A percentile compares a stretch with the other conserved stretches of the same genome.
phyloP scores from a whole-genome alignment of 1,284 basidiomycete species.

The Quambalaria eucalypti region DNA sequence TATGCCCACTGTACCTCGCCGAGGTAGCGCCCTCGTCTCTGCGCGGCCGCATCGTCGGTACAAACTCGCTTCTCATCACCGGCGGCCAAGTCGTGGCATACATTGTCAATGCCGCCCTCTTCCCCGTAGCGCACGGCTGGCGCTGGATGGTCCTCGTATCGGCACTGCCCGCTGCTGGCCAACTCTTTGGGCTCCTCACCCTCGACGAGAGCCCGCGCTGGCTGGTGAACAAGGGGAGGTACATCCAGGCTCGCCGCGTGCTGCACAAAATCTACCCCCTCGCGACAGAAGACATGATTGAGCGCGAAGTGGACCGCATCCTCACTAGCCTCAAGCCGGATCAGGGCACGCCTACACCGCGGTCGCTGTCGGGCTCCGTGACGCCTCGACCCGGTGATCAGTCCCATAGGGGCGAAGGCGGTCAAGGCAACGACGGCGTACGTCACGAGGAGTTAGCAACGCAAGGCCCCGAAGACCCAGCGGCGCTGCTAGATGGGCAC shows the following conservation, averaged over 20 bases:
- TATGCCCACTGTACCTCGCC: conserved; percentile 29
- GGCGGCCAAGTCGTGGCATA: conserved; percentile 39
- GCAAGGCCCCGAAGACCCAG: conserved; percentile 3
- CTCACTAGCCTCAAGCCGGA: conserved; percentile 11
- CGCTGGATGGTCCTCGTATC: conserved; percentile 36
- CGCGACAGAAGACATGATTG: conserved; percentile 15
- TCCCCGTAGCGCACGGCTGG: conserved; percentile 33
- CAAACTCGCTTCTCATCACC: conserved; percentile 35
- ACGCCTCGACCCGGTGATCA: too few species aligned
- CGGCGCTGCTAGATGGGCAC: too few species aligned
- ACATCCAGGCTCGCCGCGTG: conserved; percentile 22
- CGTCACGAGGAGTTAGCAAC: too few species aligned
- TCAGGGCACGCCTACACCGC: not conserved
- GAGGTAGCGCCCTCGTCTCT: conserved; percentile 30
- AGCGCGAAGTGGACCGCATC: conserved; percentile 21
- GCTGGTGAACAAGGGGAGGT: conserved; percentile 22
- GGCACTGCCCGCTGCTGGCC: conserved; percentile 26
- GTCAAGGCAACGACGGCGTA: conserved; percentile 15
- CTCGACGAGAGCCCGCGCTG: conserved; percentile 36
- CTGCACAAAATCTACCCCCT: conserved; percentile 29
- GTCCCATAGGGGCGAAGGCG: conserved; percentile 6
- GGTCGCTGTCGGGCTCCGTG: too few species aligned
- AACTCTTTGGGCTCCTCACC: conserved; percentile 28
- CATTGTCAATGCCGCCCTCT: conserved; percentile 27
- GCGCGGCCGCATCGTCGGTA: conserved; percentile 27